Conservation (phyloP, 139 green algal species). For the Chlamydomonas urium region DNA sequence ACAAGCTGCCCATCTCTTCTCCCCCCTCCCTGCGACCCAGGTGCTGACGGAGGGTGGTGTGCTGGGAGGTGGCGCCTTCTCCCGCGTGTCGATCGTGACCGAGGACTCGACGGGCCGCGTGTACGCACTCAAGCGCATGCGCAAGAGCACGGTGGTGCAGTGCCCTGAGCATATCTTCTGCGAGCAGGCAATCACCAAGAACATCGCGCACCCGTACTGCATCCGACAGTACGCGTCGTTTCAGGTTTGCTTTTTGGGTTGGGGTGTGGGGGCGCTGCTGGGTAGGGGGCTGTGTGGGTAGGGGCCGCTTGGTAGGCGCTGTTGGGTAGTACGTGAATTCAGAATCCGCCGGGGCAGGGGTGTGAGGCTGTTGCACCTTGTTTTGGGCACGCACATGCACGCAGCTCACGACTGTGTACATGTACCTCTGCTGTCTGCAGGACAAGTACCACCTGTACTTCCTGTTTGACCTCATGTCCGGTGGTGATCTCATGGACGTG, state of each 20-base stretch:
- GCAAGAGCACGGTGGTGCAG: slow-evolving; percentile 82
- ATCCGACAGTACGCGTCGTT: slow-evolving; percentile 93
- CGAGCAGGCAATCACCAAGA: slow-evolving; percentile 91
- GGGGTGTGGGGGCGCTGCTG: too few species aligned
- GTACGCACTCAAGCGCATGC: slow-evolving; percentile 94
- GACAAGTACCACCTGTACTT: slow-evolving; percentile 94
- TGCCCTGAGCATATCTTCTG: slow-evolving; percentile 94
- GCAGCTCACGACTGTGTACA: too few species aligned
- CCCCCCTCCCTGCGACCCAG: too few species aligned
- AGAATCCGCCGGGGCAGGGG: too few species aligned
- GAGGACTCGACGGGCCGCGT: slow-evolving; percentile 58
- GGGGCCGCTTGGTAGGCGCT: too few species aligned
- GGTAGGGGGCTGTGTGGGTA: too few species aligned
- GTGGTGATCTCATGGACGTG: slow-evolving; percentile 94
- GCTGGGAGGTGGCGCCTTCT: slow-evolving; percentile 86
- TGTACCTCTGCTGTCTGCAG: slow-evolving; percentile 55
- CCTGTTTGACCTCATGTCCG: slow-evolving; percentile 89
- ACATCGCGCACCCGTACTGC: slow-evolving; percentile 90
- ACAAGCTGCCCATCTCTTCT: too few species aligned
- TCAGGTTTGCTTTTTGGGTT: too few species aligned
- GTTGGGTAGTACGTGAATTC: too few species aligned
- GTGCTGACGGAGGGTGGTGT: slow-evolving; percentile 73
- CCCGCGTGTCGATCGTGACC: slow-evolving; percentile 70
- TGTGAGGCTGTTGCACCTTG: too few species aligned
- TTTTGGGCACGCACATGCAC: too few species aligned